Conservation (phyloP, 2,329 filamentous ascomycete species). For the Clarireedia sp. region DNA sequence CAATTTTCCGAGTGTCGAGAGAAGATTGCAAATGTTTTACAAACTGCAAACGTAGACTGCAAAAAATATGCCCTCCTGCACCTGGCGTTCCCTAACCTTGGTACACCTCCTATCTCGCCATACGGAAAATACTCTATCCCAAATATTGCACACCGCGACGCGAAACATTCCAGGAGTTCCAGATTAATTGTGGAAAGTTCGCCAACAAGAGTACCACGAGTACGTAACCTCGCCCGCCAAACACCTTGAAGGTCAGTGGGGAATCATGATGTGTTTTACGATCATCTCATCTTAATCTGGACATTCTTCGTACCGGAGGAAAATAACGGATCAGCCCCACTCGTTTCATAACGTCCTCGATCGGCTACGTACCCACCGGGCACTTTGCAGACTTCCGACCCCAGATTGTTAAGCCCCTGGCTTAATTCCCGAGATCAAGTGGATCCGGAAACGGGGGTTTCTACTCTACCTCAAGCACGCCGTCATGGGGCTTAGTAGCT, state of each 20-base stretch:
- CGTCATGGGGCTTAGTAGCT: too few species aligned
- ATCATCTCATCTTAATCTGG: neutral
- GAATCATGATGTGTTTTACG: neutral
- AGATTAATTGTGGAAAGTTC: neutral
- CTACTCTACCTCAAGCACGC: neutral
- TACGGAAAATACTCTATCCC: too few species aligned
- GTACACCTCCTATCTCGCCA: too few species aligned
- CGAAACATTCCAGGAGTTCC: neutral
- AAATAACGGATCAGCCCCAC: neutral
- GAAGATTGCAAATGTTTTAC: too few species aligned
- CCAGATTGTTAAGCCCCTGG: neutral
- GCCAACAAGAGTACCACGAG: neutral
- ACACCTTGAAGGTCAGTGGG: neutral
- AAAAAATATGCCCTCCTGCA: too few species aligned
- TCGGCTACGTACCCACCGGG: neutral
- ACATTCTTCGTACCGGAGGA: neutral
- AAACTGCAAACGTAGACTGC: too few species aligned
- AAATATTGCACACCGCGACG: too few species aligned
- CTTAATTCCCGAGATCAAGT: neutral
- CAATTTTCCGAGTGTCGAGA: too few species aligned
- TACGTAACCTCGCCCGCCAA: neutral
- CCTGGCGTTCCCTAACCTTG: too few species aligned
- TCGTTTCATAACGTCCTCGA: too few species aligned
- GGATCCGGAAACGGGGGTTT: too few species aligned
- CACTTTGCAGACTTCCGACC: neutral